These are phyloP conservation scores for Amylostereum chailletii DNA, from an alignment of 1,284 basidiomycete species.

Conservation along the genomic window DNA sequence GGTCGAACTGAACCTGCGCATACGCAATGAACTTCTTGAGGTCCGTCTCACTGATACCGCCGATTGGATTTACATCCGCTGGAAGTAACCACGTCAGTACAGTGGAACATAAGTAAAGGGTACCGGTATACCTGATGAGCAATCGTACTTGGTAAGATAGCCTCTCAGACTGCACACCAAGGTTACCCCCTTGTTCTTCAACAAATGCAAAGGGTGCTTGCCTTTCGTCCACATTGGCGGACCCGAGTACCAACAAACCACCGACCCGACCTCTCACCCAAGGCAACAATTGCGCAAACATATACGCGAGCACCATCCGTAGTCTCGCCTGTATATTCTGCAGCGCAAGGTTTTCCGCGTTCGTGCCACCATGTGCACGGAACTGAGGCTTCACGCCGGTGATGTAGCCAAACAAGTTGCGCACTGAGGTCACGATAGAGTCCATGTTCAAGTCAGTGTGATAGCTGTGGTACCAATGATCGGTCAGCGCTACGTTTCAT, in stretches of 20 bases:
- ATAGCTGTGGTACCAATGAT: slow-evolving; percentile 45
- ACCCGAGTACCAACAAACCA: slow-evolving; percentile 88
- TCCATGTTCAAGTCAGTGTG: slow-evolving; percentile 98
- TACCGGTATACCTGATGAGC: slow-evolving; percentile 59
- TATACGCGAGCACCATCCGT: slow-evolving; percentile 93
- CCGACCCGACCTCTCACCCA: slow-evolving; percentile 85
- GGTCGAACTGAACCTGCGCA: slow-evolving; percentile 68
- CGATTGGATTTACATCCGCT: slow-evolving; percentile 99
- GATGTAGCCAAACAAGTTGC: slow-evolving; percentile 77
- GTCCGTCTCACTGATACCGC: slow-evolving; percentile 96
- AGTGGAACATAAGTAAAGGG: background rate
- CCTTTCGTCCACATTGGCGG: slow-evolving; percentile 98
- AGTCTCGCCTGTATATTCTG: slow-evolving; percentile 98
- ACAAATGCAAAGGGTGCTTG: slow-evolving; percentile 17
- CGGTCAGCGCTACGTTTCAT: background rate
- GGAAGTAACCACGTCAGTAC: slow-evolving; percentile 4
- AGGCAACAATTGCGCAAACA: slow-evolving; percentile 94
- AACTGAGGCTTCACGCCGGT: slow-evolving; percentile 82
- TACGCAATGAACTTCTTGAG: slow-evolving; percentile 93
- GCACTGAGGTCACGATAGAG: slow-evolving; percentile 76
- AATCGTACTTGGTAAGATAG: slow-evolving; percentile 98
- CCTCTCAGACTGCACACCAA: slow-evolving; percentile 66
- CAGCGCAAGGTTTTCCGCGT: slow-evolving; percentile 89
- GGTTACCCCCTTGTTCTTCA: background rate
- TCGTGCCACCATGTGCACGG: slow-evolving; percentile 80